Evolutionary conservation across 164 flowering plant genomes (phyloP).

Genomic region (Stephania yunnanensis): DNA sequence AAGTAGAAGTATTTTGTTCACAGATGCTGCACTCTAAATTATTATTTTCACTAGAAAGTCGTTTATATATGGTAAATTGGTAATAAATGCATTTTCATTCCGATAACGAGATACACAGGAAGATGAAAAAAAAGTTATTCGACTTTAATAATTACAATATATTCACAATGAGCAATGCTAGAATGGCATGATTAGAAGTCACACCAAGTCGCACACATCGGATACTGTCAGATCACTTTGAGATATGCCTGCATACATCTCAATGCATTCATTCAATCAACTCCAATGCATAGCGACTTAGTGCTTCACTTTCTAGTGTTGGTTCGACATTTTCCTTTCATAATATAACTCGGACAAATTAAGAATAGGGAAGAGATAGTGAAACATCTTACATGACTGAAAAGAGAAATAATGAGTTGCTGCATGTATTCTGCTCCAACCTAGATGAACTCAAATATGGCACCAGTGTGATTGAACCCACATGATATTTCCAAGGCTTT

Average conservation of each 20-base stretch:
- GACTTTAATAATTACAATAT: neutral
- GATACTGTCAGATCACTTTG: too few species aligned
- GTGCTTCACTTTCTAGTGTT: too few species aligned
- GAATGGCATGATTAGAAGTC: too few species aligned
- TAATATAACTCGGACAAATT: neutral
- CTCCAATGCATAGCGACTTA: too few species aligned
- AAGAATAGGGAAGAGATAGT: neutral
- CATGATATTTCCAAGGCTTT: slow-evolving; percentile 75
- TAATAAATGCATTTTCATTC: neutral
- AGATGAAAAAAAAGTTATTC: neutral
- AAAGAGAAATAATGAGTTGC: neutral
- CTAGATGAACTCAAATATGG: slow-evolving; percentile 49
- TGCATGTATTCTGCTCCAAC: neutral
- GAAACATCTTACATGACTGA: slow-evolving; percentile 1
- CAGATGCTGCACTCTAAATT: too few species aligned
- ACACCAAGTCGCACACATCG: too few species aligned
- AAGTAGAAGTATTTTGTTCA: neutral
- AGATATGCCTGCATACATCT: too few species aligned
- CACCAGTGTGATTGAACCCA: slow-evolving; percentile 96
- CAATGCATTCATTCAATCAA: too few species aligned
- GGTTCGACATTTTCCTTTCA: neutral
- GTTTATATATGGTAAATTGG: neutral
- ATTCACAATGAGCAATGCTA: neutral
- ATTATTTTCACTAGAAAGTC: too few species aligned
- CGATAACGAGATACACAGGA: neutral